Base-by-base conservation (phyloP, 805 yeast species). In the Wickerhamomyces tratensis region DNA sequence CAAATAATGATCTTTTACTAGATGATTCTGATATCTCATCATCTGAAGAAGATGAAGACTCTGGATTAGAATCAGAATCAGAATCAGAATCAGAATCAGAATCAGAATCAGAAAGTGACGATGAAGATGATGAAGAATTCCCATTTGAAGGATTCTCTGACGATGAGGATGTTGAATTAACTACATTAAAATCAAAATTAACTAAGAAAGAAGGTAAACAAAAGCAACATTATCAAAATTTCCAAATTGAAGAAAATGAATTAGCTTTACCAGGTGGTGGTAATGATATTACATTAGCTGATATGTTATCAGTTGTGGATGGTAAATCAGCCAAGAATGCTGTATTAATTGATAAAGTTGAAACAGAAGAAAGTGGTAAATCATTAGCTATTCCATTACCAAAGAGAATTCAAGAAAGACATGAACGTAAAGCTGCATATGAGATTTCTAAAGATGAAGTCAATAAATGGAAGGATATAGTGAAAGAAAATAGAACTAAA, bases 361-460 rank as follows among this genome's bases (percentile, higher is more conserved):
- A 58, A 37, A 63, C 63, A 5, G 63, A 63, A 35, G 61, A 66
- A 30, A 58, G 63, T 15, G 51, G 63, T 14, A 69, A 70, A 47
- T 71, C 91, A 2, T 64, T 87, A 39, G 74, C 82, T 0, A 80
- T 87, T 11, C 97, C 98, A 2, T 69, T 88, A 42, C 96, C 97
- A 1, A 76, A 78, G 53, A 77, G 95, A 50, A 79, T 91, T 43
- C 95, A 88, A 62, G 76, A 85, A 52, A 77, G 93, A 57, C 75
- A 82, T 50, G 96, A 89, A 52, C 75, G 98, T 57, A 73, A 71
- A 44, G 97, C 91, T 2, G 98, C 98, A 0, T 89, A 85, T 59
- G 94, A 86, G 44, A 74, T 93, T 33, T 79, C 96, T 38, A 87
- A 82, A 51, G 83, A 82, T 37, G 95, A 93, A 57, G 85, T 91